Base-by-base conservation (phyloP, 2,329 filamentous ascomycete species). In the Dothistroma pini region DNA sequence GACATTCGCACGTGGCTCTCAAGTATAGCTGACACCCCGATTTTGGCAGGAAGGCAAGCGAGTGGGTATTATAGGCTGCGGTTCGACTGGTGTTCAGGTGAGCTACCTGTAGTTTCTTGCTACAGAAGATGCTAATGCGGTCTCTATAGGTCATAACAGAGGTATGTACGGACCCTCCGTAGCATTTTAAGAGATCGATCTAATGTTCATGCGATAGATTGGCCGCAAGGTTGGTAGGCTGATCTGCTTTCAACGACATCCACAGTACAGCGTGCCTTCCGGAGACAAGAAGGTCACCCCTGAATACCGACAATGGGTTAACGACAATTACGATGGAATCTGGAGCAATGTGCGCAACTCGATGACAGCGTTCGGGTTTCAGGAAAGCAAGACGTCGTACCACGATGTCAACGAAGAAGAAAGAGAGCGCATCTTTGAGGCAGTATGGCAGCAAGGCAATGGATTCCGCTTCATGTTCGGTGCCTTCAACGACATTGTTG, bases 401-500 rank as follows among this genome's bases (percentile, higher is more conserved):
- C 60, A 70, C 29, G 64, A 66, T 12, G 69, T 66, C 14, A 61
- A 44, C 14, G 63, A 68, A 57, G 57, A 63, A 50, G 76, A 83
- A 58, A 78, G 81, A 0, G 75, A 80, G 64, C 75, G 74, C 0
- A 72, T 79, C 19, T 83, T 80, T 62, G 78, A 85, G 61, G 63
- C 74, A 3, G 69, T 81, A 9, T 86, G 81, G 79, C 56, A 67
- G 14, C 60, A 74, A 2, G 84, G 84, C 1, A 68, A 51, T 73
- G 85, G 84, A 0, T 86, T 86, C 72, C 74, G 75, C 0, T 84
- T 77, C 70, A 84, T 83, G 82, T 75, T 86, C 0, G 73, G 74
- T 5, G 70, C 77, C 2, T 87, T 86, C 74, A 80, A 80, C 57
- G 85, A 88, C 58, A 77, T 78, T 54, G 63, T 85, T 4, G 70